Evolutionary conservation across 2,329 filamentous ascomycete genomes (phyloP), one percentile per base, ranked within the genome.

Genomic region (Huntiella decipiens): DNA sequence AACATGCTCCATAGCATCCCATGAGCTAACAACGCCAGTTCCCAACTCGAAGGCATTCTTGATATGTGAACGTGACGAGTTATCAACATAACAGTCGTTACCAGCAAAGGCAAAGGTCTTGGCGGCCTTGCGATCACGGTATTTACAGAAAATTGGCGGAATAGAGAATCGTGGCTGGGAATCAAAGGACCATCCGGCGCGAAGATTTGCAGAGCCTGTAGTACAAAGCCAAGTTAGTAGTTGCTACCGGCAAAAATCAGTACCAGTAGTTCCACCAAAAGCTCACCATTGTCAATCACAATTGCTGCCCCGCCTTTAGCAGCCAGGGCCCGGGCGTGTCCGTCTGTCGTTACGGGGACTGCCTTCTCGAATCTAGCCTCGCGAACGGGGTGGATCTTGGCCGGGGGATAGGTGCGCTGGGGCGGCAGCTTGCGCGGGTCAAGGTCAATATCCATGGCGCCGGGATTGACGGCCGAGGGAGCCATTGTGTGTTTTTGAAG

Each of bases 141-240:
- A 98, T 56, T 88, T 85, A 52, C 91, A 81, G 77, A 92, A 92
- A 53, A 95, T 82, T 10, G 91, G 88, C 1, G 87, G 83, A 34
- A 94, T 71, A 51, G 73, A 72, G 47, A 96, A 68, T 52, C 84
- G 76, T 1, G 91, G 91, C n/a, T 68, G 66, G 51, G 76, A 67
- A 56, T 96, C 88, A 58, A 93, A 93, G 5, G 87, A 94, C 87
- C 88, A 98, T 53, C 91, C 91, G 45, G 88, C 88, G 62, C 92
- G 85, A 50, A 95, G 76, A 31, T 79, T 70, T 45, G 82, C 92
- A 17, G 88, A 91, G 53, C 91, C 87, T 94, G 43, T 34, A 45
- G 8, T 19, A 28, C 12, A 22, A 34, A 5, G 35, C 46, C 19
- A 33, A 34, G 52, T 57, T 48, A 59, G 16, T 15, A n/a, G 12